Conservation (phyloP, 768 basidiomycete genomes). For the Tricholomella constricta region DNA sequence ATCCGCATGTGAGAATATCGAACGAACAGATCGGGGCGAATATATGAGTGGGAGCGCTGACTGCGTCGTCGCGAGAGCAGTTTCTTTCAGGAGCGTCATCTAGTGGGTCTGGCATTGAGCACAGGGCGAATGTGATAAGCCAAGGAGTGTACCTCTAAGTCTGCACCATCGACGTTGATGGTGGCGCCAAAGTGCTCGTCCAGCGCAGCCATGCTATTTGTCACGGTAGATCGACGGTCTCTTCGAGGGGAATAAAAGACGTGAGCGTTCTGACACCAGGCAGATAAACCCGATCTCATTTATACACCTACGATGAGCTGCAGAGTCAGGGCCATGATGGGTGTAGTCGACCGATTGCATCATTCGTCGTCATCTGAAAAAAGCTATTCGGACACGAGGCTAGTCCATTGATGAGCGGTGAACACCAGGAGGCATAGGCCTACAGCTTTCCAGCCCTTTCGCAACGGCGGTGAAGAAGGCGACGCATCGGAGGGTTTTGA, state of each 20-base stretch:
- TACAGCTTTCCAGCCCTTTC: background rate
- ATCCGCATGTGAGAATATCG: constrained; percentile 6
- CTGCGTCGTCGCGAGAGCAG: background rate
- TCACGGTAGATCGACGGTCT: background rate
- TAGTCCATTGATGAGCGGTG: too few species aligned
- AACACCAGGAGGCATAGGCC: too few species aligned
- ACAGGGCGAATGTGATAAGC: background rate
- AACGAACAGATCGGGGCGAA: background rate
- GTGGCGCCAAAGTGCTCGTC: background rate
- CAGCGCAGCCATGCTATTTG: background rate
- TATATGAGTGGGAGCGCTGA: background rate
- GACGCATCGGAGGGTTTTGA: background rate
- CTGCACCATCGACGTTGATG: background rate
- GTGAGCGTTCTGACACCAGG: too few species aligned
- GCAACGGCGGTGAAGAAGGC: background rate
- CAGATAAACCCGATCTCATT: too few species aligned
- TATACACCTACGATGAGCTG: too few species aligned
- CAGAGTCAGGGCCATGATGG: too few species aligned
- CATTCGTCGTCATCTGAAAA: too few species aligned
- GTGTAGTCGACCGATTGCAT: too few species aligned
- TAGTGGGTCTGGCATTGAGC: background rate
- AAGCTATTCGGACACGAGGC: too few species aligned
- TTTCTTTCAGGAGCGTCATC: background rate
- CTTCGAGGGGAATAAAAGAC: too few species aligned
- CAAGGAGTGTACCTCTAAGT: background rate